These are phyloP conservation scores for Oryza rufipogon DNA, from an alignment of 176 grass and related monocot species.

Conservation along the genomic window DNA sequence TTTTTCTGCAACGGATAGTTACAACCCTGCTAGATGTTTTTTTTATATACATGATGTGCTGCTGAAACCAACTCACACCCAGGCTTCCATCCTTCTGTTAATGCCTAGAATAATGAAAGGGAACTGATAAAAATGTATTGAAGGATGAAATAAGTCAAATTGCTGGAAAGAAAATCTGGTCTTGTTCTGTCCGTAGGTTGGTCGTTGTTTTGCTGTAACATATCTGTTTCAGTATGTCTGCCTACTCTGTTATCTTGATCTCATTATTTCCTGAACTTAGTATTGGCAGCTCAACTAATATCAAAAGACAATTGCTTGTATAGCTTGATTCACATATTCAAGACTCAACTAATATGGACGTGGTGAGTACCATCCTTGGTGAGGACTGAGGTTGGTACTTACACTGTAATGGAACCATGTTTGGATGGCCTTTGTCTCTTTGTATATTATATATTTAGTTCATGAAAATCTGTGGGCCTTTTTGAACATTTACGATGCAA, in stretches of 20 bases:
- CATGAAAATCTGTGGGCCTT: not conserved
- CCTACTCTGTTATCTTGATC: slow-evolving; percentile 22
- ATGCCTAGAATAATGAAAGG: slow-evolving; percentile 16
- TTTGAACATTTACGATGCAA: not conserved
- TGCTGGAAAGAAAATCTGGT: not conserved
- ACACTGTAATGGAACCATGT: slow-evolving; percentile 5
- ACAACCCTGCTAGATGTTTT: not conserved
- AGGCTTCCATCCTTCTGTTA: slow-evolving; percentile 11
- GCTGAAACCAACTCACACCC: slow-evolving; percentile 26
- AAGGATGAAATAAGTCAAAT: slow-evolving; percentile 21
- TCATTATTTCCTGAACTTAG: not conserved
- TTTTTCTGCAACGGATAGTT: not conserved
- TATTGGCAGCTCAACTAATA: not conserved
- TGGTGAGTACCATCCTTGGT: not conserved
- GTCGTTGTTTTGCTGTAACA: not conserved
- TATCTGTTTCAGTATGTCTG: not conserved
- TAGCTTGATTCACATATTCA: too few species aligned
- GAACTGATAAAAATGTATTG: not conserved
- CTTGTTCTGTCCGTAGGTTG: not conserved
- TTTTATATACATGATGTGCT: slow-evolving; percentile 13
- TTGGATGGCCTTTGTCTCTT: not conserved
- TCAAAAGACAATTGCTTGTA: not conserved
- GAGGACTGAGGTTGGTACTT: not conserved
- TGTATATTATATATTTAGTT: slow-evolving; percentile 17
- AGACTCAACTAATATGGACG: too few species aligned